phyloP scores from a whole-genome alignment of 768 basidiomycete species.

The Infundibulicybe gibba region DNA sequence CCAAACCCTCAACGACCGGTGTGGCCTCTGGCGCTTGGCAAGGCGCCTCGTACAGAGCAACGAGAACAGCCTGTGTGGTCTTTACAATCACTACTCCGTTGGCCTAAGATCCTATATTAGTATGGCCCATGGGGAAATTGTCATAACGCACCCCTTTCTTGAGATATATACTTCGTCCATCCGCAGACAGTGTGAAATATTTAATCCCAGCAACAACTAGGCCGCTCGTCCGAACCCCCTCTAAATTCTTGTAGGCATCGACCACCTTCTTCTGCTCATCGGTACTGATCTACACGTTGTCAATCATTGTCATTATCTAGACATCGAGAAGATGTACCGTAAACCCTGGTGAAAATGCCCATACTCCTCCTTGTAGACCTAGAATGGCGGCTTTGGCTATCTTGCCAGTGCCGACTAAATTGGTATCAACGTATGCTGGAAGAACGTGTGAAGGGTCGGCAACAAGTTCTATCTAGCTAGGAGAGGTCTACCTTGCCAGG shows the following conservation, averaged over 20 bases:
- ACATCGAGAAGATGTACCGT: constrained; percentile 34
- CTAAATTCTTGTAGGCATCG: constrained; percentile 39
- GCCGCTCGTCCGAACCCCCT: constrained; percentile 47
- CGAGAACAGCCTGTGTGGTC: constrained; percentile 83
- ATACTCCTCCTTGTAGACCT: constrained; percentile 71
- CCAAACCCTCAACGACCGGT: constrained; percentile 61
- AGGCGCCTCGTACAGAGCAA: constrained; percentile 70
- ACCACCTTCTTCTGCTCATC: constrained; percentile 63
- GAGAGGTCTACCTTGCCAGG: constrained; percentile 58
- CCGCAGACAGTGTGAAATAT: constrained; percentile 61
- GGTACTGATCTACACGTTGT: constrained; percentile 45
- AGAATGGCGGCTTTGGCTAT: constrained; percentile 76
- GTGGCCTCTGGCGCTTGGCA: constrained; percentile 65
- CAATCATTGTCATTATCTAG: constrained; percentile 1
- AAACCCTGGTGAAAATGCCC: constrained; percentile 65
- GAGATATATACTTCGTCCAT: constrained; percentile 56
- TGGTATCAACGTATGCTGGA: constrained; percentile 77
- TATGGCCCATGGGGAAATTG: neutral
- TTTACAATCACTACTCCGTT: constrained; percentile 75
- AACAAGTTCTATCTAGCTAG: neutral
- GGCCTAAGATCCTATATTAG: constrained; percentile 36
- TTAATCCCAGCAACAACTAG: constrained; percentile 66
- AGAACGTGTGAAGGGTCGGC: neutral
- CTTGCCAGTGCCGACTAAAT: constrained; percentile 73
- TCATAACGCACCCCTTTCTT: constrained; percentile 69